Percentiles rank a stretch among this genome's conserved stretches.
Evolutionary conservation across 345 rosid genomes (phyloP).

Genomic region (Murraya paniculata): DNA sequence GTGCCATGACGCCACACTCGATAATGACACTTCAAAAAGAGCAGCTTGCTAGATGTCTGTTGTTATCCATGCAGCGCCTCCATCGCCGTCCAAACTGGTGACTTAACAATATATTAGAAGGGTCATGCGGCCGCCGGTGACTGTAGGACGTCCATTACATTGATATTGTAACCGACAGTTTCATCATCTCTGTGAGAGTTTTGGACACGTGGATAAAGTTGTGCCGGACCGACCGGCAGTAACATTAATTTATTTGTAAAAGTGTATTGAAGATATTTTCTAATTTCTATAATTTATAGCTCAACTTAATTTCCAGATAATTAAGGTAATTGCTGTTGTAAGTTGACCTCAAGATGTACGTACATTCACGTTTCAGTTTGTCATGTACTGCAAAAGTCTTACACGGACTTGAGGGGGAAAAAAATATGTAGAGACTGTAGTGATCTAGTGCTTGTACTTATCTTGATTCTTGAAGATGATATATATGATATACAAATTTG

Average conservation of each 20-base stretch:
- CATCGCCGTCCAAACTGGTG: constrained; percentile 17
- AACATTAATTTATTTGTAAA: background rate
- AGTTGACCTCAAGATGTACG: constrained; percentile 4
- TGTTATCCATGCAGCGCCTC: constrained; percentile 7
- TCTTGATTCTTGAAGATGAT: background rate
- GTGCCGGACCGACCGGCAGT: constrained; percentile 25
- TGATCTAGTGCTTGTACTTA: background rate
- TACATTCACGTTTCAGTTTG: background rate
- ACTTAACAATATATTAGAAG: background rate
- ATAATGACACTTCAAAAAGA: constrained; percentile 3
- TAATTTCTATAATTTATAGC: no score
- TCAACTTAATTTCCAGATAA: background rate
- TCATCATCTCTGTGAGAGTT: constrained; percentile 24
- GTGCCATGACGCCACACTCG: constrained; percentile 4
- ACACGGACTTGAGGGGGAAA: background rate
- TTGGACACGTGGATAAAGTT: constrained; percentile 25
- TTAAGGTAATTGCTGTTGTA: background rate
- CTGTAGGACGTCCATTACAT: background rate
- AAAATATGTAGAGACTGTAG: background rate
- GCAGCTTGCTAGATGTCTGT: background rate
- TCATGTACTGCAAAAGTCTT: background rate
- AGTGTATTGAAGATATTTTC: no score
- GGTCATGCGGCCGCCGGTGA: background rate
- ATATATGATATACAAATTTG: background rate
- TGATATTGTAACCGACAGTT: constrained; percentile 35